Base-by-base conservation (phyloP, 306 rosid genomes). In the Lotus japonicus region DNA sequence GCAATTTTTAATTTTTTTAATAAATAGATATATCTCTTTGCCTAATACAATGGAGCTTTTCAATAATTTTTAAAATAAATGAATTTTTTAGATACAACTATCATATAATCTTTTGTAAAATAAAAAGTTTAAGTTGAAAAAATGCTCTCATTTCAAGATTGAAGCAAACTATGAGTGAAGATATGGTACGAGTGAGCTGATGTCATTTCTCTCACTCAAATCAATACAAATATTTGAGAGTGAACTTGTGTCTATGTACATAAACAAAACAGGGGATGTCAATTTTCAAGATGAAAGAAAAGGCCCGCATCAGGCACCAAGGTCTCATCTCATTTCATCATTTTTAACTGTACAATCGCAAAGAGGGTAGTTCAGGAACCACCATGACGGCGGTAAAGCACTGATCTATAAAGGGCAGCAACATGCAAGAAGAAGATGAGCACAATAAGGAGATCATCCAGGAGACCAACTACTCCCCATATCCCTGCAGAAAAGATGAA, bases 381-480 rank as follows among this genome's bases (percentile, higher is more conserved):
- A 18, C 95, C 95, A 16, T 86, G 92, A 15, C 97, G 96, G 54
- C 3, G 23, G 73, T 85, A 79, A 49, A 90, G 97, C 9, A 90
- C 87, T 0, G 96, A 84, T 73, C 95, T 86, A 68, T 88, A 94
- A 35, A 90, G 64, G 42, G 98, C 82, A 65, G 97, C 89, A 67
- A 90, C 58, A 68, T 94, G 87, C 52, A 94, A 92, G 84, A 84
- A 85, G 78, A 84, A 87, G 12, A 94, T 61, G 8, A 94, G 86
- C 61, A 42, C 76, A 68, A 94, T 57, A 54, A 90, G 69, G 64
- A 81, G 51, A 81, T 94, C 98, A 81, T 94, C 98, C 74, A 94
- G 16, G 18, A 90, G 78, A 56, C 98, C 98, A 50, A 90, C 78
- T 42, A 88, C 16, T 73, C 98, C 98, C 49, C 90, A 28, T 66